Conservation (phyloP, 2,329 filamentous ascomycete species). For the Cladophialophora immunda region DNA sequence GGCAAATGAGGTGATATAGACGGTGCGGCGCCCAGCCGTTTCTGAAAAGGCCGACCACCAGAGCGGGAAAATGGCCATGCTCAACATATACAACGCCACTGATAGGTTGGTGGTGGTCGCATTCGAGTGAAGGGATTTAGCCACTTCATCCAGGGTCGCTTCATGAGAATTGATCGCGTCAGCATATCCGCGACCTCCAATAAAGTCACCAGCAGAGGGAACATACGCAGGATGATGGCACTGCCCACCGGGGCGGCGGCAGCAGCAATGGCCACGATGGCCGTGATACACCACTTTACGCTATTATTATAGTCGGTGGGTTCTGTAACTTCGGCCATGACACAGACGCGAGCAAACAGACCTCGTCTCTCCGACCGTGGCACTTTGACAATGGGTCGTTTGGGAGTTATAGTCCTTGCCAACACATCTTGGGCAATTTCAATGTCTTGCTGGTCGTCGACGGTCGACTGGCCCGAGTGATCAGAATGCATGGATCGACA, state of each 20-base stretch:
- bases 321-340: slow-evolving; percentile 81
- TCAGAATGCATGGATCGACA: slow-evolving; percentile 22
- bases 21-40: slow-evolving; percentile 72
- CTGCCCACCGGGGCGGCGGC: slow-evolving; percentile 84
- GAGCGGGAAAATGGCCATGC: slow-evolving; percentile 83
- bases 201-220: not conserved
- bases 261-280: slow-evolving; percentile 78
- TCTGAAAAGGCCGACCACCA: slow-evolving; percentile 90
- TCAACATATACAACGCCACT: slow-evolving; percentile 81
- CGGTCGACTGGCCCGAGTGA: slow-evolving; percentile 26
- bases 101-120: slow-evolving; percentile 76
- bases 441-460: slow-evolving; percentile 32
- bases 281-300: slow-evolving; percentile 86
- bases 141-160: slow-evolving; percentile 75
- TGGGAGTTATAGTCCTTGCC: slow-evolving; percentile 43
- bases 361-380: slow-evolving; percentile 70
- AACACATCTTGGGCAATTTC: slow-evolving; percentile 32
- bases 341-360: slow-evolving; percentile 72
- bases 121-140: slow-evolving; percentile 67
- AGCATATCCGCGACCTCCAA: not conserved
- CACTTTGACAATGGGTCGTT: slow-evolving; percentile 55
- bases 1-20: slow-evolving; percentile 78
- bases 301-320: slow-evolving; percentile 75
- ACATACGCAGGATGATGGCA: slow-evolving; percentile 81
- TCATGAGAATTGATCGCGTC: not conserved